Conservation (phyloP, 2,329 filamentous ascomycete genomes). For the Fusarium humuli region DNA sequence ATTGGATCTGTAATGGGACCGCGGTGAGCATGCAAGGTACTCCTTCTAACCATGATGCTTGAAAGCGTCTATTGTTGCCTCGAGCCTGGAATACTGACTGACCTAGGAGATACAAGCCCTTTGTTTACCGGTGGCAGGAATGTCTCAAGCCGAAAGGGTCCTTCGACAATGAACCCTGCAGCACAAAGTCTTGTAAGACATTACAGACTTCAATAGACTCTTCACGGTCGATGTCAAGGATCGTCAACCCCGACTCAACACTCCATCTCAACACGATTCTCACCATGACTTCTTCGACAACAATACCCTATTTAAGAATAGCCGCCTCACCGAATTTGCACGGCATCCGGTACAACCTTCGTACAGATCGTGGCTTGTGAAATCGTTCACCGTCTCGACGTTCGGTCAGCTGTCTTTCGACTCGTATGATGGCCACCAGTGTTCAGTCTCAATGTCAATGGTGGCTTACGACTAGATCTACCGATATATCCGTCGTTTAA, state of each 20-base stretch:
- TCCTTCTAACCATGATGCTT: neutral
- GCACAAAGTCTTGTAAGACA: neutral
- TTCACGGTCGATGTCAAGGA: neutral
- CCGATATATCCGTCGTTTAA: conserved; percentile 12
- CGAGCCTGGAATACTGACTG: neutral
- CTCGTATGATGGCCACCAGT: conserved; percentile 42
- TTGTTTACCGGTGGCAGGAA: neutral
- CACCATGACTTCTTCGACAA: conserved; percentile 12
- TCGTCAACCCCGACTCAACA: conserved; percentile 7
- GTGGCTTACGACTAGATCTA: conserved; percentile 11
- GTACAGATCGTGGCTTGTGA: conserved; percentile 38
- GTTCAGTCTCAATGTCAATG: conserved; percentile 11
- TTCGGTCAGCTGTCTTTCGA: conserved; percentile 39
- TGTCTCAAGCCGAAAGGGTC: neutral
- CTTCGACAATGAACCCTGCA: neutral
- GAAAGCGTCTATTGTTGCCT: neutral
- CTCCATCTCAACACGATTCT: neutral
- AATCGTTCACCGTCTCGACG: conserved; percentile 41
- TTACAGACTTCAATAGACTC: neutral
- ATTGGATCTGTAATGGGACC: neutral
- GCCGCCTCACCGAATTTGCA: conserved; percentile 27
- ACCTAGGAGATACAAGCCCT: neutral
- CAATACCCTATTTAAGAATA: neutral
- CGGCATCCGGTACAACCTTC: conserved; percentile 39
- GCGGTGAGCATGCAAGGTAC: conserved; percentile 21